Evolutionary conservation across 306 rosid genomes (phyloP), one percentile per base, ranked within the genome.

Genomic region (Vicia villosa): DNA sequence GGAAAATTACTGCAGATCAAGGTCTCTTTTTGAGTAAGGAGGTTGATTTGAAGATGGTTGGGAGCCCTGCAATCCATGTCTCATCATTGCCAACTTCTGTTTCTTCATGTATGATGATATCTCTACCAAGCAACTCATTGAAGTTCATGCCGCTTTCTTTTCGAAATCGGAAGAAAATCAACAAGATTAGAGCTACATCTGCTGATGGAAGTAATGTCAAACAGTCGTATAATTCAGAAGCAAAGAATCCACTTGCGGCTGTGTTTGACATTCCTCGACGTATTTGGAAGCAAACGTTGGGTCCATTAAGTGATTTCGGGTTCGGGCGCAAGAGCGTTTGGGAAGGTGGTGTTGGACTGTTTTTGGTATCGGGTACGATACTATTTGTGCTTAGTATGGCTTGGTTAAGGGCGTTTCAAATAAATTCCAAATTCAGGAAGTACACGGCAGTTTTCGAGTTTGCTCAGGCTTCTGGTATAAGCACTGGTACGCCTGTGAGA

Each of bases 331-430:
- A 86, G 85, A 89, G 97, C 78, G 75, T 95, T 28, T 95, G 92
- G 99, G 99, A 95, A 84, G 99, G 96, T 26, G 97, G 99, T 65
- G 97, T 91, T 42, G 99, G 99, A 72, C 71, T 95, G 68, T 91
- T 95, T 82, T 72, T 95, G 45, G 86, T 91, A 51, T 86, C 99
- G 1, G 89, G 97, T 68, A 81, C 91, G 5, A 78, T 87, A 38
- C 74, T 95, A 9, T 83, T 91, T 79, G 94, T 85, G 20, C 95
- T 91, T 70, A 89, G 89, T 70, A 73, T 95, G 84, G 99, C 92
- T 40, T 91, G 97, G 99, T 79, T 91, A 79, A 87, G 90, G 71
- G 97, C 87, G 24, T 94, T 86, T 74, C 97, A 87, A 81, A 55
- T 94, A 45, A 81, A 88, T 46, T 91, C 96, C 41, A 89, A 79